A percentile compares a stretch with the other conserved stretches of the same genome.
Evolutionary conservation across 139 green algal genomes (phyloP).

Genomic region (Edaphochlamys debaryana): DNA sequence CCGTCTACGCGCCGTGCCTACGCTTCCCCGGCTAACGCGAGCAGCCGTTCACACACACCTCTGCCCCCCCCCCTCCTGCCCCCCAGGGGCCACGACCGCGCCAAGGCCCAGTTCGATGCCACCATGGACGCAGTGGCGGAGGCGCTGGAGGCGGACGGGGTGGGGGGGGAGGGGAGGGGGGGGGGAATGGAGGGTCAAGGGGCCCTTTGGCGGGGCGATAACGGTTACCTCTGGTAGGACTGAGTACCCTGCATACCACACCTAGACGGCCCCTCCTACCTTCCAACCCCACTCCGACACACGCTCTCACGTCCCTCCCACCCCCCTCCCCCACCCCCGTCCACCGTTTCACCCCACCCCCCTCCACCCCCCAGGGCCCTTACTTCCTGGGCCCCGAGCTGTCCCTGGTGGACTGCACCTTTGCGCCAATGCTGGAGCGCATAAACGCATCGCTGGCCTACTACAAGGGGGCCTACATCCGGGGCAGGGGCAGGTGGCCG

Average conservation of each 20-base stretch:
- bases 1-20: no score
- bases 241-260: no score
- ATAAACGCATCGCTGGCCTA: slow-evolving; percentile 78
- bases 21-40: no score
- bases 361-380: slow-evolving; percentile 62
- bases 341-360: no score
- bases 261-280: no score
- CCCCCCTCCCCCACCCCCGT: background rate
- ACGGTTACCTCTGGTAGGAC: no score
- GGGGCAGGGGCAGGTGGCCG: slow-evolving; percentile 61
- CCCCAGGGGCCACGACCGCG: background rate
- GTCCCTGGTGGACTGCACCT: slow-evolving; percentile 84
- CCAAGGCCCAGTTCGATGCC: slow-evolving; percentile 60
- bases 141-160: slow-evolving; percentile 59
- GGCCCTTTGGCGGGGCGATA: no score
- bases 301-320: no score
- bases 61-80: background rate
- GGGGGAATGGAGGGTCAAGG: no score
- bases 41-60: no score
- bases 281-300: no score
- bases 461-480: slow-evolving; percentile 91
- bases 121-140: slow-evolving; percentile 76
- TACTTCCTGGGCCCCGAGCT: slow-evolving; percentile 91
- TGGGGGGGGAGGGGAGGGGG: no score
- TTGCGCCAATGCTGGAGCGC: slow-evolving; percentile 94